phyloP scores from a whole-genome alignment of 1,139 yeast species.

The Magnusiomyces magnusii region DNA sequence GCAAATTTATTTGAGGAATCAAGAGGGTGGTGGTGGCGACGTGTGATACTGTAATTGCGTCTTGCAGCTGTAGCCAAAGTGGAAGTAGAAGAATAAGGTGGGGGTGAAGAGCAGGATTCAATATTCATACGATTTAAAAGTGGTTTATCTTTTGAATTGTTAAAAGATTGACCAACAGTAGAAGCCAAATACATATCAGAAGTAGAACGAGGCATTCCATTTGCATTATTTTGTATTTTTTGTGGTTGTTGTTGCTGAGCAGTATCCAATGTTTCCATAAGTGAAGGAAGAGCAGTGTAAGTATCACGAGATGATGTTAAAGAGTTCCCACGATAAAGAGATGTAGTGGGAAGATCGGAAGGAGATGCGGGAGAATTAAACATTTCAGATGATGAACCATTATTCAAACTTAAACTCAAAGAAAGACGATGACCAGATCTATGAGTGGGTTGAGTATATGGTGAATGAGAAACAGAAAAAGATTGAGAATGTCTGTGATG shows the following conservation, averaged over 20 bases:
- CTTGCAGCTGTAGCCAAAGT: background rate
- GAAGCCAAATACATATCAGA: slow-evolving; percentile 1
- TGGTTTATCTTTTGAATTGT: background rate
- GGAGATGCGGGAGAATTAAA: background rate
- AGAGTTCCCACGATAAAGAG: background rate
- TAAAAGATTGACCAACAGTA: background rate
- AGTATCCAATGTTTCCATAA: too few species aligned
- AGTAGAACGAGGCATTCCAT: background rate
- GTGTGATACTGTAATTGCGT: slow-evolving; percentile 6
- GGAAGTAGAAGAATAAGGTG: background rate
- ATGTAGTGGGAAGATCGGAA: background rate
- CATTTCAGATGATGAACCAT: background rate
- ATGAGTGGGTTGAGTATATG: background rate
- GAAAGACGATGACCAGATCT: background rate
- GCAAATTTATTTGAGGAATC: slow-evolving; percentile 36
- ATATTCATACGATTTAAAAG: background rate
- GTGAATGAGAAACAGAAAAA: background rate
- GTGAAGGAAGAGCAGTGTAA: too few species aligned
- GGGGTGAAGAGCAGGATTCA: background rate
- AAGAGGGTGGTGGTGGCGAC: slow-evolving; percentile 19
- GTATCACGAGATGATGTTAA: too few species aligned
- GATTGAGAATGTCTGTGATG: slow-evolving; percentile 5
- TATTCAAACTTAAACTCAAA: background rate
- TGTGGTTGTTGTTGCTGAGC: too few species aligned
- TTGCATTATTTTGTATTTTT: background rate